Evolutionary conservation across 2,329 filamentous ascomycete species (phyloP).

Genomic region (Sporothrix inflata): DNA sequence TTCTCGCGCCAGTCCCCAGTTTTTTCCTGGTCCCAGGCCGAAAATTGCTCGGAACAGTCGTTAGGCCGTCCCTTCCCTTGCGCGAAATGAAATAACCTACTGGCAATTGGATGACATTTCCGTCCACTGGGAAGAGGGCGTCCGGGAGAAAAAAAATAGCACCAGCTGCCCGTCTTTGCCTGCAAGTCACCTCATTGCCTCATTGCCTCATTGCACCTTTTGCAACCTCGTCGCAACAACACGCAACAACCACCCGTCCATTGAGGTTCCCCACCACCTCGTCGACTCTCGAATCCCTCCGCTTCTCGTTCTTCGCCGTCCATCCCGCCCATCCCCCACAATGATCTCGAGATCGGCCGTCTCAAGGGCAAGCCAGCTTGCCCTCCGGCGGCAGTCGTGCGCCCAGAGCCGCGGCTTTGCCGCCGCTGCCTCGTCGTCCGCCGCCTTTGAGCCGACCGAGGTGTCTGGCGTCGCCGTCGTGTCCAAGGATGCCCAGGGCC

Average conservation of each 20-base stretch:
- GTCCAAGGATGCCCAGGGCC: conserved; percentile 83
- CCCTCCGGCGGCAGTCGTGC: conserved; percentile 60
- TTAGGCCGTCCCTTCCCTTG: conserved; percentile 27
- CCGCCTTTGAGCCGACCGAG: conserved; percentile 86
- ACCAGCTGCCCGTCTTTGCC: conserved; percentile 26
- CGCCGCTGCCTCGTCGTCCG: conserved; percentile 61
- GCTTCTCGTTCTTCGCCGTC: conserved; percentile 49
- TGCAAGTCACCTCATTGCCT: conserved; percentile 21
- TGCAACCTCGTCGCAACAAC: conserved; percentile 24
- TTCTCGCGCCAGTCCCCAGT: background rate
- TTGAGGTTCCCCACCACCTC: conserved; percentile 45
- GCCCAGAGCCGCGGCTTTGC: conserved; percentile 58
- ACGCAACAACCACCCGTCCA: conserved; percentile 48
- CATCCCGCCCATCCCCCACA: conserved; percentile 35
- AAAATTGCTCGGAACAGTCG: conserved; percentile 37
- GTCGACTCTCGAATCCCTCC: background rate
- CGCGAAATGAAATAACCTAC: conserved; percentile 36
- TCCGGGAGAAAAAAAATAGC: conserved; percentile 30
- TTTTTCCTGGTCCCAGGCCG: conserved; percentile 31
- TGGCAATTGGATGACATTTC: conserved; percentile 39
- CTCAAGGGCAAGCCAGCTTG: conserved; percentile 61
- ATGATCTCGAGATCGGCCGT: conserved; percentile 67
- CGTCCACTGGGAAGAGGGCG: conserved; percentile 5
- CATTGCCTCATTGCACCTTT: conserved; percentile 26
- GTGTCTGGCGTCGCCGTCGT: conserved; percentile 89